Percentiles rank a stretch among this genome's conserved stretches.
These are phyloP conservation scores for Globisporangium ultimum DNA, from an alignment of 352 stramenopile species.

Conservation along the genomic window DNA sequence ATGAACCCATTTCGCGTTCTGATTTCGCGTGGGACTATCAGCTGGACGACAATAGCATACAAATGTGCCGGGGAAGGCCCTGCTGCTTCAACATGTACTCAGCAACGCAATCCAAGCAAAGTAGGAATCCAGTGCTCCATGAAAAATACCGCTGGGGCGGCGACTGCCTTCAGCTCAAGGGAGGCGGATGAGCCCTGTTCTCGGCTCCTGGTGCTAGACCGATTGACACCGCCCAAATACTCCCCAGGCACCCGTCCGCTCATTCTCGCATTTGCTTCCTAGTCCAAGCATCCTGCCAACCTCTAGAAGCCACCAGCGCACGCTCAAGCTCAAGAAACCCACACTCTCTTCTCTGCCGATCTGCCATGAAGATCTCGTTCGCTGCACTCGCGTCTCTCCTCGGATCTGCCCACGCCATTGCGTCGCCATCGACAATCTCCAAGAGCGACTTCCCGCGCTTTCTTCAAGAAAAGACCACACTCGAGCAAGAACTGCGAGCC, in stretches of 20 bases:
- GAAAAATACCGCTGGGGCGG: too few relatives aligned
- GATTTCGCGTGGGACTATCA: constrained; percentile 8
- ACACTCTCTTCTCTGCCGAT: constrained; percentile 9
- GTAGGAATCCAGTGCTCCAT: too few relatives aligned
- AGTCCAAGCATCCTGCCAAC: too few relatives aligned
- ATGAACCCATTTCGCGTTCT: not conserved
- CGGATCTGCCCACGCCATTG: constrained; percentile 10
- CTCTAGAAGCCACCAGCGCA: too few relatives aligned
- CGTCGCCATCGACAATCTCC: constrained; percentile 8
- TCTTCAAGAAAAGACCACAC: constrained; percentile 32
- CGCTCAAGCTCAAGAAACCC: constrained; percentile 3
- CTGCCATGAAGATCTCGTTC: constrained; percentile 29
- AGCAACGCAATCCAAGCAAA: not conserved
- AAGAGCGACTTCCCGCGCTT: constrained; percentile 35
- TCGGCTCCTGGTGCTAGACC: too few relatives aligned
- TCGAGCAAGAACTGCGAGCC: constrained; percentile 35
- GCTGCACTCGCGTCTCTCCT: constrained; percentile 24
- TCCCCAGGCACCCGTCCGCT: too few relatives aligned
- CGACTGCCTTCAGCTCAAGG: too few relatives aligned
- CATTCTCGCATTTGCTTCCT: too few relatives aligned
- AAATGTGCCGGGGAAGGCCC: too few relatives aligned
- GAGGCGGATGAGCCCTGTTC: too few relatives aligned
- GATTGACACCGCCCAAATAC: too few relatives aligned
- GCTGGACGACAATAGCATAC: constrained; percentile 2
- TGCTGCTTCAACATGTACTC: constrained; percentile 2